Base-by-base conservation (phyloP, 768 basidiomycete genomes). In the Pisolithus microcarpus region DNA sequence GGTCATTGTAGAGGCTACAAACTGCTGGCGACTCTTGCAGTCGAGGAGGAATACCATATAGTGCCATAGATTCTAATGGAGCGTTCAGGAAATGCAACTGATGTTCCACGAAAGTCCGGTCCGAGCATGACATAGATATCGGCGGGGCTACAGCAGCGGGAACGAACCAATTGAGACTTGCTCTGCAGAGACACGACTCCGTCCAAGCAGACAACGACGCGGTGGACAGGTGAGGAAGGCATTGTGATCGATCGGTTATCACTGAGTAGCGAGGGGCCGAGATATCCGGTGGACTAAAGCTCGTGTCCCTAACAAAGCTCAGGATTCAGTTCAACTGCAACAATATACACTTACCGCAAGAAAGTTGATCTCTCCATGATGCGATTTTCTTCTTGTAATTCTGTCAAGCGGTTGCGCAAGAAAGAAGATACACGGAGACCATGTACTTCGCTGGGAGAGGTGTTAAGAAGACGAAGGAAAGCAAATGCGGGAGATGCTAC, bases 141-240 rank as follows among this genome's bases (percentile, higher is more conserved):
- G 89, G 79, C 4, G 95, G 95, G 0, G 95, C 95, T 30, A 91
- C 79, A 7, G 74, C 92, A 8, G 83, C 73, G n/a, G 91, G 90
- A 16, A 89, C 74, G 67, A 85, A 90, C 85, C 92, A 96, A 56
- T 82, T 83, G 57, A 93, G 75, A 13, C 79, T 79, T 2, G 80
- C 81, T 37, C 89, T 81, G 37, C 90, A 92, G 26, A 97, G 70
- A 61, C 82, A 90, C 2, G 93, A 93, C n/a, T 73, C 65, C 50
- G 75, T 68, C 85, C 91, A 95, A 11, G 74, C 71, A 18, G 71
- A 66, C 16, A 64, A 63, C 7, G 84, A 75, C 58, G 95, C 86
- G n/a, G 74, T 70, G n/a, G 62, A 62, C 18, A 93, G 73, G 13
- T 70, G 65, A 2, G 84, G 81, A 21, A 83, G 68, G 23, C 66